phyloP scores from a whole-genome alignment of 805 yeast species.

The Yarrowia porcina region DNA sequence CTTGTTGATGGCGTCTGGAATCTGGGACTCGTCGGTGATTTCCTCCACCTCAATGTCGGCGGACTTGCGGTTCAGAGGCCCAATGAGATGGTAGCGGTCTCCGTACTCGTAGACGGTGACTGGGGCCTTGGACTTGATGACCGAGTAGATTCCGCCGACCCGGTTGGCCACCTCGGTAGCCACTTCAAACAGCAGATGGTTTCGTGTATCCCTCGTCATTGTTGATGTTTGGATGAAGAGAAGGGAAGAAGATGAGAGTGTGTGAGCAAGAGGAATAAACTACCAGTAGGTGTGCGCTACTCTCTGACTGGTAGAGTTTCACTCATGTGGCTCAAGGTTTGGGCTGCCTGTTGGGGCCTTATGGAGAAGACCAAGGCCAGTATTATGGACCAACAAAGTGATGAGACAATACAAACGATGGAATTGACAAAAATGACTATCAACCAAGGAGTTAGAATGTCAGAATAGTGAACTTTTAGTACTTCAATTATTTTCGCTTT shows the following conservation, averaged over 20 bases:
- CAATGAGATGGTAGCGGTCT: conserved; percentile 79
- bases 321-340: conserved; percentile 3
- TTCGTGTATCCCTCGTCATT: conserved; percentile 76
- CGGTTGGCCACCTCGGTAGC: conserved; percentile 98
- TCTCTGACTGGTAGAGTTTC: background rate
- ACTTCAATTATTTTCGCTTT: too few relatives aligned
- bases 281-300: too few relatives aligned
- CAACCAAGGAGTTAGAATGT: too few relatives aligned
- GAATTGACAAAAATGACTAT: too few relatives aligned
- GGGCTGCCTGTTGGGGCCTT: conserved; percentile 15
- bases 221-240: background rate
- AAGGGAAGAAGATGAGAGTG: too few relatives aligned
- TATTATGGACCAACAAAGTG: too few relatives aligned
- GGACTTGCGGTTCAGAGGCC: conserved; percentile 72
- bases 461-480: too few relatives aligned
- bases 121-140: conserved; percentile 93
- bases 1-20: conserved; percentile 38
- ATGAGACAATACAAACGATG: too few relatives aligned
- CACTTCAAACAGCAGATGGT: conserved; percentile 85
- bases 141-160: conserved; percentile 97
- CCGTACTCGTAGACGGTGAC: conserved; percentile 92
- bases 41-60: conserved; percentile 79
- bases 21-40: conserved; percentile 45
- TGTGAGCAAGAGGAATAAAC: background rate
- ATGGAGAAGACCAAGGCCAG: too few relatives aligned